A percentile compares a stretch with the other conserved stretches of the same genome.
Evolutionary conservation across 78 protist species (phyloP).

Genomic region (Goniomonas avonlea): DNA sequence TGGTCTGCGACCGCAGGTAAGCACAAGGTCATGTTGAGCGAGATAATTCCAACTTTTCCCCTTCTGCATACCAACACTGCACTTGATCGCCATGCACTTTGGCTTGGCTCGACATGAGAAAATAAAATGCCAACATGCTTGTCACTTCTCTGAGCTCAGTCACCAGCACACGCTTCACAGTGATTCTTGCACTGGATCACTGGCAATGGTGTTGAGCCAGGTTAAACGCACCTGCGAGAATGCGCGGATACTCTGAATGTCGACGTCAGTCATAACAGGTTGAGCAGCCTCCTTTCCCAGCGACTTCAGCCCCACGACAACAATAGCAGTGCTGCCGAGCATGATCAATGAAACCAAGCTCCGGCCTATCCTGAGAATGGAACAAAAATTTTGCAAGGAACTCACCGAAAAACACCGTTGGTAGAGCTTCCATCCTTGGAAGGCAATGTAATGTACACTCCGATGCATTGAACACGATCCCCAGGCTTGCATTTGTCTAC

Average conservation of each 20-base stretch:
- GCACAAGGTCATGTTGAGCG: too few species aligned
- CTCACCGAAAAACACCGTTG: background rate
- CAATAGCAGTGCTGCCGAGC: too few species aligned
- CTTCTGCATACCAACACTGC: too few species aligned
- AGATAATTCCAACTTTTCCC: too few species aligned
- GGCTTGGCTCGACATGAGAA: slow-evolving; percentile 40
- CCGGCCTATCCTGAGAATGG: background rate
- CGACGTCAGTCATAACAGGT: slow-evolving; percentile 1
- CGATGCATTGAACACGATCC: slow-evolving; percentile 78
- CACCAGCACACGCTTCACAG: too few species aligned
- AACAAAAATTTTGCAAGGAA: background rate
- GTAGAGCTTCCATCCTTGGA: background rate
- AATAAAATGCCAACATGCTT: too few species aligned
- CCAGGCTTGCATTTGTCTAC: slow-evolving; percentile 94
- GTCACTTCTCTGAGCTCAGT: too few species aligned
- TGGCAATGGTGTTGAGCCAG: too few species aligned
- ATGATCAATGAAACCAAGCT: too few species aligned
- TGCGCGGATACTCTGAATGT: too few species aligned
- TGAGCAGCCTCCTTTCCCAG: background rate
- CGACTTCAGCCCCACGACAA: background rate
- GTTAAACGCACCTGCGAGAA: too few species aligned
- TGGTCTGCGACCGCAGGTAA: background rate
- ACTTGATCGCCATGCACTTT: background rate
- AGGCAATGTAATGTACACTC: slow-evolving; percentile 48
- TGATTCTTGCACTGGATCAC: too few species aligned